Conservation (phyloP, 2,329 filamentous ascomycete species). For the Talaromyces sp. region DNA sequence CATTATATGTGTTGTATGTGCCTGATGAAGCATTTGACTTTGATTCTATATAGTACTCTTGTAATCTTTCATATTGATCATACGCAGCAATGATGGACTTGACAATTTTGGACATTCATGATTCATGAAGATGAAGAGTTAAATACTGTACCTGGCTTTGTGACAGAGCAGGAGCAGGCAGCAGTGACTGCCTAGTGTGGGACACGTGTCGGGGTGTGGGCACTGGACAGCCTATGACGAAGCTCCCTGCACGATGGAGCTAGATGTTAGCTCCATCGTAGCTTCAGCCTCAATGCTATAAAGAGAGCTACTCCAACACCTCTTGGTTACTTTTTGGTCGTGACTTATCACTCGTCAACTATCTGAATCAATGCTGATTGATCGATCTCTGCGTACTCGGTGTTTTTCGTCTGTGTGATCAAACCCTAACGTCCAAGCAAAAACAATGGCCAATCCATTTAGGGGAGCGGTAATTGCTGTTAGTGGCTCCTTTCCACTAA, state of each 20-base stretch:
- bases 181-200: slow-evolving; percentile 6
- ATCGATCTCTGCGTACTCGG: background rate
- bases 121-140: background rate
- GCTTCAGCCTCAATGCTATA: slow-evolving; percentile 8
- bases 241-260: slow-evolving; percentile 1
- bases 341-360: background rate
- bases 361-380: background rate
- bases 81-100: background rate
- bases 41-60: background rate
- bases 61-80: background rate
- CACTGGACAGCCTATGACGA: background rate
- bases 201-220: background rate
- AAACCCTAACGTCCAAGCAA: background rate
- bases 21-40: background rate
- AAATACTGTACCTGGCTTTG: too few relatives aligned
- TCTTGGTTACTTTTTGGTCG: background rate
- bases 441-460: slow-evolving; percentile 28
- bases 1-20: background rate
- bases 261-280: background rate
- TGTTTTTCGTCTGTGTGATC: background rate
- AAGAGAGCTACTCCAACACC: background rate
- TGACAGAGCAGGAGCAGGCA: background rate
- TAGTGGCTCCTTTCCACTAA: slow-evolving; percentile 58
- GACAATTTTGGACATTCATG: background rate
- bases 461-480: slow-evolving; percentile 48